A percentile compares a stretch with the other conserved stretches of the same genome.
These are phyloP conservation scores for Pleurotus tuber-regium DNA, from an alignment of 768 basidiomycete species.

Conservation along the genomic window DNA sequence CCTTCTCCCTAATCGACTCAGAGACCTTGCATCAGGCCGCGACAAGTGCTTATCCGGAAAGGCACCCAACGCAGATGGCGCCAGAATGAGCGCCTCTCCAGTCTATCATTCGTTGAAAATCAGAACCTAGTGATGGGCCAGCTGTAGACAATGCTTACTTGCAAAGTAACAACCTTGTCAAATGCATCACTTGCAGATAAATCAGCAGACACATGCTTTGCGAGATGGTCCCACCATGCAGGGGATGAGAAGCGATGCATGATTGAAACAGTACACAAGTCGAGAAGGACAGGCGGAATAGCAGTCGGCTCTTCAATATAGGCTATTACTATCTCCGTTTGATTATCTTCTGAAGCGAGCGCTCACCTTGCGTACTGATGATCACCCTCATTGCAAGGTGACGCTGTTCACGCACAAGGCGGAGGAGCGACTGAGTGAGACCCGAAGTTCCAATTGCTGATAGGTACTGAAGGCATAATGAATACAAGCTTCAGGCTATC, in stretches of 20 bases:
- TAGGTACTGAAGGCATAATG: slow-evolving; percentile 48
- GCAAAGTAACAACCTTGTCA: slow-evolving; percentile 60
- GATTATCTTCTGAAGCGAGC: neutral
- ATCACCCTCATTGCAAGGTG: slow-evolving; percentile 72
- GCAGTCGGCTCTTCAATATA: slow-evolving; percentile 61
- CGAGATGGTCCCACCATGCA: slow-evolving; percentile 70
- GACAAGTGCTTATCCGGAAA: neutral
- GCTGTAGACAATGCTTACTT: slow-evolving; percentile 36
- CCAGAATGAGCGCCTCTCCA: slow-evolving; percentile 67
- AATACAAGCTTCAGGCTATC: neutral
- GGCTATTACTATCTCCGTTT: slow-evolving; percentile 5
- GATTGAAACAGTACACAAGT: slow-evolving; percentile 63
- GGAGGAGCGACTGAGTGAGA: slow-evolving; percentile 55
- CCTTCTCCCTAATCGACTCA: slow-evolving; percentile 53
- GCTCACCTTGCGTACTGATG: slow-evolving; percentile 69
- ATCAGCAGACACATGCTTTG: slow-evolving; percentile 65
- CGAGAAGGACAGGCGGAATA: slow-evolving; percentile 63
- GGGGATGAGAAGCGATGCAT: slow-evolving; percentile 75
- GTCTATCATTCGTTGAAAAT: slow-evolving; percentile 42
- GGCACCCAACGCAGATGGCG: slow-evolving; percentile 43
- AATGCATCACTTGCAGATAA: slow-evolving; percentile 59
- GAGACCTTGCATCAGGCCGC: slow-evolving; percentile 1
- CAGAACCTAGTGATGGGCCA: neutral
- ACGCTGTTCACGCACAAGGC: slow-evolving; percentile 65
- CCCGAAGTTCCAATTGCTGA: slow-evolving; percentile 46